Conservation (phyloP, 352 stramenopile species). For the Phytophthora pluvialis region DNA sequence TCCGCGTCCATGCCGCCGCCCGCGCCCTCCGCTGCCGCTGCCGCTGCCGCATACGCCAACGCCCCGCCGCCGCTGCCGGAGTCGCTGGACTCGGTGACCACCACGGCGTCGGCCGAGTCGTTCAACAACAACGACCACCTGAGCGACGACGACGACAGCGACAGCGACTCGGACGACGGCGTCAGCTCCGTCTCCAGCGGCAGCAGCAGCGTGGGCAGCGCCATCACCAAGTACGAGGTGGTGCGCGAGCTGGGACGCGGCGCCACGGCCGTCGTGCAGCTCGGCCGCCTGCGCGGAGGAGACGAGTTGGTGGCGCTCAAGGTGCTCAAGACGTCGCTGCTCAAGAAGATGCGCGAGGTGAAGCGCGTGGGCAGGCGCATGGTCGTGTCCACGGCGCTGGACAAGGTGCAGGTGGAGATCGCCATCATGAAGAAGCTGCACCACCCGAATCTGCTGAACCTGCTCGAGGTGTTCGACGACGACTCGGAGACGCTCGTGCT, state of each 20-base stretch:
- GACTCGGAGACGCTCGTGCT: conserved; percentile 84
- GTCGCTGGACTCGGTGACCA: conserved; percentile 48
- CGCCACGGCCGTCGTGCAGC: conserved; percentile 81
- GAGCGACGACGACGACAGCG: conserved; percentile 47
- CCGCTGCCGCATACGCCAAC: neutral
- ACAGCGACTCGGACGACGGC: conserved; percentile 45
- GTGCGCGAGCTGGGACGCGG: conserved; percentile 81
- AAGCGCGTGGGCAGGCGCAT: conserved; percentile 82
- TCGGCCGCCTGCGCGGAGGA: conserved; percentile 64
- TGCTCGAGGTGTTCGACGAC: conserved; percentile 87
- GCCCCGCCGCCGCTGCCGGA: conserved; percentile 8
- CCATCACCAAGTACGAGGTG: conserved; percentile 84
- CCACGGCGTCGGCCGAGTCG: conserved; percentile 47
- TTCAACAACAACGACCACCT: conserved; percentile 48
- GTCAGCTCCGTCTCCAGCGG: conserved; percentile 15
- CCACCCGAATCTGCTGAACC: conserved; percentile 77
- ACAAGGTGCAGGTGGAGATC: conserved; percentile 90
- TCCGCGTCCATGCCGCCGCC: conserved; percentile 40
- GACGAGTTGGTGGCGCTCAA: conserved; percentile 80
- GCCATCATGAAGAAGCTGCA: conserved; percentile 91
- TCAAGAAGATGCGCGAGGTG: conserved; percentile 88
- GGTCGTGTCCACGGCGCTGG: conserved; percentile 86
- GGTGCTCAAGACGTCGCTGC: conserved; percentile 86
- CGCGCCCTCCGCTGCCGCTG: neutral
- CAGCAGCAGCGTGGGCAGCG: conserved; percentile 25